Base-by-base conservation (phyloP, 2,329 filamentous ascomycete species). In the Colletotrichum horii region DNA sequence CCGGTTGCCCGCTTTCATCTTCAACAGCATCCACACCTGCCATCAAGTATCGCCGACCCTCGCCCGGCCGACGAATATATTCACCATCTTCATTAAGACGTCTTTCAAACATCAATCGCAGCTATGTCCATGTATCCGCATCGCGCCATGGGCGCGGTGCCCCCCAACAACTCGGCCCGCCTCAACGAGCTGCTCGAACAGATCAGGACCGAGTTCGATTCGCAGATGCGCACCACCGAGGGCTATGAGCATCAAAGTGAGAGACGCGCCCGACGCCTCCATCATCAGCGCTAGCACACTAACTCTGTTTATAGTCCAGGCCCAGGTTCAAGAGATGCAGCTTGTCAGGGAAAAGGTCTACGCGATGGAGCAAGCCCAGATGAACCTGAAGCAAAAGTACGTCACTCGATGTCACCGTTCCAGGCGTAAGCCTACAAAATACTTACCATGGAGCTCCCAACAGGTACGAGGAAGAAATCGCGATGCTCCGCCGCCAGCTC, bases 401-500 rank as follows among this genome's bases (percentile, higher is more conserved):
- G 93, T 86, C 43, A 64, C 28, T 19, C 9, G 15, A 32, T 65
- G 14, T 24, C 24, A 34, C 24, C 16, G 28, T 28, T n/a, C 8
- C n/a, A 8, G 16, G 32, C 11, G 3, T 5, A 26, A n/a, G 36
- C 24, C 34, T 16, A n/a, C 71, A 72, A 69, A 79, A 73, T 61
- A 56, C 70, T 78, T 36, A 77, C 78, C 72, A 32, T 64, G 70
- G 36, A 52, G 12, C 28, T 30, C 66, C 58, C 16, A 71, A 48
- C 81, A 98, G 96, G 83, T 98, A 98, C 83, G 97, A 99, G 83
- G 95, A 98, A 79, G 96, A 98, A 82, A 94, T 98, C 76, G 89
- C 91, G 78, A 91, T 94, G 81, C 91, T 99, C 80, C 95, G 95
- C 83, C 94, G 96, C 82, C 96, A 98, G 85, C 92, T 99, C 67